Percentiles rank a stretch among this genome's conserved stretches.
Conservation (phyloP, 257 asterid genomes). For the Primulina huaijiensis region DNA sequence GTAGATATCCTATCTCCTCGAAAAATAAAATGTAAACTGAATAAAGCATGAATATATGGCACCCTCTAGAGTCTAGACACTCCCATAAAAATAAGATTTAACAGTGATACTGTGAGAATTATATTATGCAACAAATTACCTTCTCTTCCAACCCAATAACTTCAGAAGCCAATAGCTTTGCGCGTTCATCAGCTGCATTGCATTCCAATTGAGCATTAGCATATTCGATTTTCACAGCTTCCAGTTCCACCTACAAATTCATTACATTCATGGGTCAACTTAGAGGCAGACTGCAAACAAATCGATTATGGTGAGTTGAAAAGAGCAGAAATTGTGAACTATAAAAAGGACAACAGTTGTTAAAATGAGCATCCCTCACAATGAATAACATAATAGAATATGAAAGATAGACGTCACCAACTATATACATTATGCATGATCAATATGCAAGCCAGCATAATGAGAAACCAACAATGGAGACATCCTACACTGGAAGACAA, state of each 20-base stretch:
- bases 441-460: slow-evolving; percentile 6
- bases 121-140: slow-evolving; percentile 41
- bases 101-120: slow-evolving; percentile 2
- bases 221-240: slow-evolving; percentile 65
- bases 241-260: slow-evolving; percentile 71
- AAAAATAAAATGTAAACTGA: not conserved
- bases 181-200: slow-evolving; percentile 96
- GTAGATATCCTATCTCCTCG: not conserved
- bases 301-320: not conserved
- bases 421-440: not conserved
- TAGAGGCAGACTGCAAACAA: not conserved
- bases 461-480: slow-evolving; percentile 11
- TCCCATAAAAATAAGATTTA: not conserved
- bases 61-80: not conserved
- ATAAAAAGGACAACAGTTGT: slow-evolving; percentile 9
- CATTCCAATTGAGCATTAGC: slow-evolving; percentile 86
- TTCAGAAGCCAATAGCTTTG: slow-evolving; percentile 91
- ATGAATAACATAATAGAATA: slow-evolving; percentile 6
- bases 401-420: slow-evolving; percentile 11
- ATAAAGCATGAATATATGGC: not conserved
- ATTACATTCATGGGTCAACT: slow-evolving; percentile 18
- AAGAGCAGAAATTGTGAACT: slow-evolving; percentile 1
- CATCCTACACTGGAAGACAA: slow-evolving; percentile 21
- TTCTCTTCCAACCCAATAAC: slow-evolving; percentile 96
- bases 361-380: slow-evolving; percentile 3